Evolutionary conservation across 164 flowering plant species (phyloP), one percentile per base, ranked within the genome.

Genomic region (Vitis rupestris): DNA sequence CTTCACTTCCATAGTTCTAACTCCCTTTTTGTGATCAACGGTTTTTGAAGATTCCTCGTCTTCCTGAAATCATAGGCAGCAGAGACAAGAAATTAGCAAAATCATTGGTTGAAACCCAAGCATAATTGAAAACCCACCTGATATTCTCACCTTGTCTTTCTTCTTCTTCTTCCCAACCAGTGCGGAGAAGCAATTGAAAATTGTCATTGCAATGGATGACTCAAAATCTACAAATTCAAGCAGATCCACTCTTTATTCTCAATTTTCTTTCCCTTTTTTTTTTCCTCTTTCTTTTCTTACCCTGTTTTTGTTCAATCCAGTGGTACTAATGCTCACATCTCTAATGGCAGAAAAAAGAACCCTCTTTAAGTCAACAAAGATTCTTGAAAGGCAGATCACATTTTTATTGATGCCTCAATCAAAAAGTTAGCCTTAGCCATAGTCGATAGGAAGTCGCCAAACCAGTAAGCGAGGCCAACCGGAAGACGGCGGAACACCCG

Each of bases 371-470:
- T 37, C 44, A 27, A 50, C 55, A 66, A 31, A 31, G 19, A 55
- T 50, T 56, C 44, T 61, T 13, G 10, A 70, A 31, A 54, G 3
- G 31, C 4, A 37, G 67, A 57, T 74, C 68, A 77, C 70, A 76
- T 67, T 61, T 37, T 37, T 37, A 23, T 47, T 54, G 7, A 52
- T 29, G 16, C 23, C 9, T 14, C 10, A 58, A 72, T 59, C 71
- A 70, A 63, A 68, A 48, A 68, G 7, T 37, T 6, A 37, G 44
- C 44, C 44, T 90, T 84, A 89, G 91, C 93, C 98, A 67, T 90
- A 89, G 78, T 91, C 98, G 74, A 91, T 71, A 4, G 97, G 98
- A 70, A 87, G 82, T 13, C 81, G 71, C 88, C 87, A 78, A 79
- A 86, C 80, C 67, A 74, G 75, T 19, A 78, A 81, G 6, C 29